A percentile compares a stretch with the other conserved stretches of the same genome.
phyloP scores from a whole-genome alignment of 176 grass and related monocot genomes.

The Pharus latifolius region DNA sequence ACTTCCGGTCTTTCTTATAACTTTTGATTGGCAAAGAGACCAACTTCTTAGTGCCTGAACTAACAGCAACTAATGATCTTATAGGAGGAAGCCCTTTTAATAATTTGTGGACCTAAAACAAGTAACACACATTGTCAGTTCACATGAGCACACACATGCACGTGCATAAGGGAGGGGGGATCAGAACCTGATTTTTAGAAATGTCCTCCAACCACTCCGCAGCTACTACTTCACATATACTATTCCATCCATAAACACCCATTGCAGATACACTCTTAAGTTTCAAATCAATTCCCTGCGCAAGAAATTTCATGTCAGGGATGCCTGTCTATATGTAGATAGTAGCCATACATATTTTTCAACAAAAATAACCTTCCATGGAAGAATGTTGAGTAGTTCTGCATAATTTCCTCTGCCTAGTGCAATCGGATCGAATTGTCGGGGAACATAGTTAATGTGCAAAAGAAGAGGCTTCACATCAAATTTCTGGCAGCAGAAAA shows the following conservation, averaged over 20 bases:
- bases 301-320: conserved; percentile 1
- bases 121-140: conserved; percentile 12
- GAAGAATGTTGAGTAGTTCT: conserved; percentile 96
- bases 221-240: conserved; percentile 74
- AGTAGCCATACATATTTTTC: not conserved
- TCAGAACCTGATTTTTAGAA: conserved; percentile 88
- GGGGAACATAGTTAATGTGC: conserved; percentile 88
- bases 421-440: conserved; percentile 79
- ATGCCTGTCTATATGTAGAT: not conserved
- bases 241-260: conserved; percentile 94
- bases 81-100: conserved; percentile 88
- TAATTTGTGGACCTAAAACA: conserved; percentile 82
- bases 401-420: conserved; percentile 89
- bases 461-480: conserved; percentile 71
- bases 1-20: conserved; percentile 93
- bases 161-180: conserved; percentile 1
- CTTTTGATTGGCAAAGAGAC: conserved; percentile 84
- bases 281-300: conserved; percentile 90
- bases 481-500: conserved; percentile 71
- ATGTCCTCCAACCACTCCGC: conserved; percentile 96
- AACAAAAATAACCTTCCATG: conserved; percentile 73
- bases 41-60: conserved; percentile 93
- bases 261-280: conserved; percentile 89
- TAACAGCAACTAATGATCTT: conserved; percentile 80
- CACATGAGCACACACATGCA: not conserved